Evolutionary conservation across 2,329 filamentous ascomycete genomes (phyloP), one percentile per base, ranked within the genome.

Genomic region (Gremmenia infestans): DNA sequence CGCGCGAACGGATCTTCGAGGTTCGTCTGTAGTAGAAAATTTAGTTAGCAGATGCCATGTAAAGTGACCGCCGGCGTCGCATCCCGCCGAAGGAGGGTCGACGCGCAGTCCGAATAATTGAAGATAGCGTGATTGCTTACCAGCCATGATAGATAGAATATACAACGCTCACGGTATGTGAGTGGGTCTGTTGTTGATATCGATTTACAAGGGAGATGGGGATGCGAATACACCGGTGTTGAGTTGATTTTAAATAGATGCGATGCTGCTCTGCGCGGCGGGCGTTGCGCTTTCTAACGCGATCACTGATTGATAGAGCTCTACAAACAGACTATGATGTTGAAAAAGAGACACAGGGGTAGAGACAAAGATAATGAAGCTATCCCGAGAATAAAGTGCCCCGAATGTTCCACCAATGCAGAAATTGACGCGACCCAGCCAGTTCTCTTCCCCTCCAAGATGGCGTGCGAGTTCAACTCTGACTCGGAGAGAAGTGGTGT

Each of bases 1-100:
- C 67, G 93, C 91, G 68, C 94, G 88, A 63, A 94, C 92, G 45
- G 94, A 99, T 70, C 94, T 89, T 72, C 94, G 88, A 57, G 91
- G 89, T 81, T 97, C 93, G 63, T 87, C 85, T 87, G 58, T 53
- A 49, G 42, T 23, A 49, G 23, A 57, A 32, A 19, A 9, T 52
- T 51, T 54, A 2, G 57, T 68, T 63, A 69, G 65, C 59, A 48
- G 45, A 53, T 39, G 35, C 25, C 42, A 46, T 23, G 37, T 28
- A 35, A 48, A 15, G 39, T 15, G 39, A n/a, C 17, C 15, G 39
- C 15, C 15, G 15, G 39, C 15, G 39, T 15, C 39, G 15, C 15
- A n/a, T 42, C 39, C 15, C 39, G 15, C 15, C 15, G 3, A 19
- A 42, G 15, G 39, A n/a, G 39, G 17, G 6, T 42, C 39, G 17